These are phyloP conservation scores for Westerdykella sp. DNA, from an alignment of 2,329 filamentous ascomycete species.

Conservation along the genomic window DNA sequence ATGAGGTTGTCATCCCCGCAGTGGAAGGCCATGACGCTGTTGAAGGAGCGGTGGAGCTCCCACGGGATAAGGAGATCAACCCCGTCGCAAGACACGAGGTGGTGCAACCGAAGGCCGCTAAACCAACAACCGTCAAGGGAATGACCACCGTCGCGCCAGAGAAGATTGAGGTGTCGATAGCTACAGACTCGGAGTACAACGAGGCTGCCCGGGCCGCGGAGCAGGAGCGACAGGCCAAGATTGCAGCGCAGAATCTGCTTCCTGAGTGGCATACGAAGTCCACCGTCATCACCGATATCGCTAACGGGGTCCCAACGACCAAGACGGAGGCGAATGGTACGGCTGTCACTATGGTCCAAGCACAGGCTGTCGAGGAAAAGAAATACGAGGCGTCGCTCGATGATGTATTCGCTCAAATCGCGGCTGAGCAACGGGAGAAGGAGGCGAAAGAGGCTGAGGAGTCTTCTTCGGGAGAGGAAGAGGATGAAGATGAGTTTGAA, in stretches of 20 bases:
- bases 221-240: slow-evolving; percentile 57
- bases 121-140: slow-evolving; percentile 64
- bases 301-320: slow-evolving; percentile 35
- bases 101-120: slow-evolving; percentile 48
- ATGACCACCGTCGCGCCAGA: slow-evolving; percentile 56
- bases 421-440: slow-evolving; percentile 50
- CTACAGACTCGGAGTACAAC: slow-evolving; percentile 58
- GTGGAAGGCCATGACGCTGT: slow-evolving; percentile 68
- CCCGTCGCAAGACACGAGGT: slow-evolving; percentile 57
- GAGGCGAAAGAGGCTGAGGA: slow-evolving; percentile 36
- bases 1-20: slow-evolving; percentile 64
- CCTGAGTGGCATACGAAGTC: slow-evolving; percentile 67
- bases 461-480: slow-evolving; percentile 42
- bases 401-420: slow-evolving; percentile 61
- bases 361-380: slow-evolving; percentile 48
- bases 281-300: slow-evolving; percentile 44
- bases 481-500: slow-evolving; percentile 44
- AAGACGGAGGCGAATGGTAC: slow-evolving; percentile 27
- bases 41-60: slow-evolving; percentile 56
- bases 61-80: slow-evolving; percentile 59
- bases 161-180: slow-evolving; percentile 64
- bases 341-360: not conserved
- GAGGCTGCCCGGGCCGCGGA: slow-evolving; percentile 63
- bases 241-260: slow-evolving; percentile 62
- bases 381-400: slow-evolving; percentile 53